A percentile compares a stretch with the other conserved stretches of the same genome.
Conservation (phyloP, 2,329 filamentous ascomycete species). For the Aureobasidium zeae region DNA sequence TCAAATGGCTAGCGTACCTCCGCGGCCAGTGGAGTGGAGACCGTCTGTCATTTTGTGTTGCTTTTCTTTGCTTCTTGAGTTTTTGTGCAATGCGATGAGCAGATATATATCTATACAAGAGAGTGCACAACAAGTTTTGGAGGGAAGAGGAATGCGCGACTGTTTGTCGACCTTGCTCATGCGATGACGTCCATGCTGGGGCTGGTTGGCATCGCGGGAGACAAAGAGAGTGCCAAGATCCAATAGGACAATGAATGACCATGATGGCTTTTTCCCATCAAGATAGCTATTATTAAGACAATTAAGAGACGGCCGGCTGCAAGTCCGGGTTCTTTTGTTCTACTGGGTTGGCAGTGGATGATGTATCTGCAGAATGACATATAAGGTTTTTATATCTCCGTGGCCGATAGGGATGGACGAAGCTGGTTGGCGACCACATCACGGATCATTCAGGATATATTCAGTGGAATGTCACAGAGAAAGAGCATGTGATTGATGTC, state of each 20-base stretch:
- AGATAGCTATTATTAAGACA: too few species aligned
- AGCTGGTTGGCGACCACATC: too few species aligned
- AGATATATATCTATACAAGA: too few species aligned
- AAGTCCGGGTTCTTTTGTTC: background rate
- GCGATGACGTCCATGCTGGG: slow-evolving; percentile 6
- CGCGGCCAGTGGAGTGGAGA: slow-evolving; percentile 46
- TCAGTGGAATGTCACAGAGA: too few species aligned
- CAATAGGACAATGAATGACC: background rate
- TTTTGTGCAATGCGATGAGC: background rate
- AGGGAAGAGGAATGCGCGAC: slow-evolving; percentile 10
- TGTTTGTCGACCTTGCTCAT: slow-evolving; percentile 9
- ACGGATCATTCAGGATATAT: too few species aligned
- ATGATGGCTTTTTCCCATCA: slow-evolving; percentile 1
- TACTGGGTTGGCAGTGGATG: background rate
- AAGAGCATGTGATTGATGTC: too few species aligned
- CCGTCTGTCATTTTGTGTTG: slow-evolving; percentile 18
- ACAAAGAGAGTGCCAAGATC: background rate
- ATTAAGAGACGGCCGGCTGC: background rate
- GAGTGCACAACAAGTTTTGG: too few species aligned
- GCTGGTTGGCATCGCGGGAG: too few species aligned
- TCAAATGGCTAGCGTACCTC: slow-evolving; percentile 46
- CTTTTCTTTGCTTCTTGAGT: too few species aligned
- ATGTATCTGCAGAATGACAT: too few species aligned
- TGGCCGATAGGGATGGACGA: too few species aligned
- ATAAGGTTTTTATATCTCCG: too few species aligned